Evolutionary conservation across 768 basidiomycete genomes (phyloP).

Genomic region (Boletellus emodensis): DNA sequence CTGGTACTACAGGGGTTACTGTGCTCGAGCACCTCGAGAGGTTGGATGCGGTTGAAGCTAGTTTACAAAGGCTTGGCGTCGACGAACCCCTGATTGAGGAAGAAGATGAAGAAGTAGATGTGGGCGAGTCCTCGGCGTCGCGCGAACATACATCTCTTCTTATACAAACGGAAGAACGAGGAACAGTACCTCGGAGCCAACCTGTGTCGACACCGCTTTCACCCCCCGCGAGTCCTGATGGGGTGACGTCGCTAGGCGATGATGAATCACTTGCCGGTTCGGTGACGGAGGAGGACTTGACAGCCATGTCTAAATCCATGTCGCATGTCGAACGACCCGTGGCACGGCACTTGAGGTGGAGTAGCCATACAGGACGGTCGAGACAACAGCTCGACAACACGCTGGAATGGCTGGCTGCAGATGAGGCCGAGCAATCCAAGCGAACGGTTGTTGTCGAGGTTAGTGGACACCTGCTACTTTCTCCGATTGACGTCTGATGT

Average conservation of each 20-base stretch:
- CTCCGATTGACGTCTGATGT: constrained; percentile 1
- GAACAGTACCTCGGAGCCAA: constrained; percentile 8
- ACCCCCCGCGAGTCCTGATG: constrained; percentile 53
- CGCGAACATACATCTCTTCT: constrained; percentile 13
- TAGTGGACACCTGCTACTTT: constrained; percentile 12
- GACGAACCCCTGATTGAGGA: constrained; percentile 49
- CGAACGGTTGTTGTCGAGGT: constrained; percentile 73
- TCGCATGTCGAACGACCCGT: constrained; percentile 60
- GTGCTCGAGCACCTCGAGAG: constrained; percentile 84
- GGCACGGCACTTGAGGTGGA: constrained; percentile 36
- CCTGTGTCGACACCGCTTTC: constrained; percentile 45
- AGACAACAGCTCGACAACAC: constrained; percentile 30
- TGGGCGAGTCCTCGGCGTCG: constrained; percentile 46
- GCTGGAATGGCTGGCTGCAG: constrained; percentile 46
- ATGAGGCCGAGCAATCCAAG: constrained; percentile 41
- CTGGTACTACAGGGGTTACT: constrained; percentile 82
- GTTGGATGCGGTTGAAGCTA: constrained; percentile 77
- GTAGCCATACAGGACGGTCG: constrained; percentile 26
- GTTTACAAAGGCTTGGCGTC: constrained; percentile 67
- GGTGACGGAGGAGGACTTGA: constrained; percentile 65
- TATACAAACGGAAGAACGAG: constrained; percentile 31
- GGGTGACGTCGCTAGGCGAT: constrained; percentile 53
- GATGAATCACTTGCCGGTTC: constrained; percentile 51
- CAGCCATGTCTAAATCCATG: constrained; percentile 71
- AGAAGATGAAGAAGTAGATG: constrained; percentile 59